A percentile compares a stretch with the other conserved stretches of the same genome.
These are phyloP conservation scores for Trichodelitschia bisporula DNA, from an alignment of 495 filamentous ascomycete genomes.

Conservation along the genomic window DNA sequence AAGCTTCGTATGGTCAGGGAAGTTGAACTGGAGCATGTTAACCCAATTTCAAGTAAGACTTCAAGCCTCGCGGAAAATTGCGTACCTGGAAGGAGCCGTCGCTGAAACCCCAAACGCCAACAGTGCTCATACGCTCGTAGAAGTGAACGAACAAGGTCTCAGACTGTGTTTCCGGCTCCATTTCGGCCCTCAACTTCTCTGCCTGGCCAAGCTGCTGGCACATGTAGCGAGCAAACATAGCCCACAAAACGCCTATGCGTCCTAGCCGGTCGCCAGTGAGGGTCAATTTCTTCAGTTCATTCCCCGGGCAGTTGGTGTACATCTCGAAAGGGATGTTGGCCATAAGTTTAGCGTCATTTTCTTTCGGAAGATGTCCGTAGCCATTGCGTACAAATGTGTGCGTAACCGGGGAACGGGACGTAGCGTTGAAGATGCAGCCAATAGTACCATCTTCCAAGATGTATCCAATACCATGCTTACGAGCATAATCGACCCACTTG, in stretches of 20 bases:
- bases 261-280: conserved; percentile 5
- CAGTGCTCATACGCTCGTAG: conserved; percentile 69
- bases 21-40: conserved; percentile 45
- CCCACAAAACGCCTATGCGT: conserved; percentile 57
- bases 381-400: conserved; percentile 15
- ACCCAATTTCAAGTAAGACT: conserved; percentile 5
- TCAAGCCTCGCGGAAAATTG: conserved; percentile 1
- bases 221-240: conserved; percentile 93
- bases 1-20: conserved; percentile 91
- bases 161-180: conserved; percentile 4
- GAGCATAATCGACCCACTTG: conserved; percentile 19
- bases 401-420: conserved; percentile 10
- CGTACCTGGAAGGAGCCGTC: conserved; percentile 66
- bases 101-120: conserved; percentile 70
- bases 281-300: conserved; percentile 35
- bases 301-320: conserved; percentile 46
- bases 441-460: conserved; percentile 17
- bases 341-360: conserved; percentile 23
- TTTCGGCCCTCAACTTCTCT: conserved; percentile 16
- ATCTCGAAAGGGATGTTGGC: conserved; percentile 54
- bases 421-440: conserved; percentile 13
- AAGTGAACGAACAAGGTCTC: conserved; percentile 44
- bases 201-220: conserved; percentile 29
- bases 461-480: conserved; percentile 17
- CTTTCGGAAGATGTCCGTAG: conserved; percentile 28